Evolutionary conservation across 345 rosid species (phyloP), one percentile per base, ranked within the genome.

Genomic region (Dipteronia dyeriana): DNA sequence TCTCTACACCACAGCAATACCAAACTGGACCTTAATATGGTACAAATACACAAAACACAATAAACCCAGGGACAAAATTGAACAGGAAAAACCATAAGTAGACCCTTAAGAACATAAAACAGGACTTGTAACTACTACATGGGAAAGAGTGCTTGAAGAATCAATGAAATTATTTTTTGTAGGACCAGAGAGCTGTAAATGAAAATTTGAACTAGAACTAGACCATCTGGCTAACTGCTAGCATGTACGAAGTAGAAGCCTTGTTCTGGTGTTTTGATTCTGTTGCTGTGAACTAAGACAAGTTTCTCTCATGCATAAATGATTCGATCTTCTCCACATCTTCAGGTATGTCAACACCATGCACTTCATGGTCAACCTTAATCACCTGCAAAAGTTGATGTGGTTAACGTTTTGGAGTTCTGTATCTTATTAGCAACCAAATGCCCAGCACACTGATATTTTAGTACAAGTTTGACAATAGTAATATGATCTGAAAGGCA

Each of bases 311-410:
- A 0, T 85, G 89, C 97, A 96, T 92, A 34, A 87, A 83, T 63
- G 91, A 84, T 86, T 96, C 99, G 6, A 94, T 88, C 85, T 94
- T 94, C 68, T 84, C 92, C 34, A 92, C 90, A 70, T 94, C 98
- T 70, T 96, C 97, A 0, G 93, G 97, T 65, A 81, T 70, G 80
- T 93, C 98, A 57, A 95, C 94, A 26, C 99, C 98, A 47, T 95
- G 98, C 66, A 97, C 98, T 69, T 93, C 97, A 31, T 93, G 95
- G 25, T 94, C 92, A 29, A 96, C 97, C 85, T 92, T 94, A 68
- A 96, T 96, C 23, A 96, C 97, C 97, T 96, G 87, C 79, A 75
- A 29, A 60, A 71, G 59, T 23, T 74, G 25, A 19, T 49, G 7
- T 31, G 14, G 22, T 47, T 9, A 14, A 53, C 13, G 25, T 31